Evolutionary conservation across 2,329 filamentous ascomycete species (phyloP).

Genomic region (Cadophora luteo-olivacea): DNA sequence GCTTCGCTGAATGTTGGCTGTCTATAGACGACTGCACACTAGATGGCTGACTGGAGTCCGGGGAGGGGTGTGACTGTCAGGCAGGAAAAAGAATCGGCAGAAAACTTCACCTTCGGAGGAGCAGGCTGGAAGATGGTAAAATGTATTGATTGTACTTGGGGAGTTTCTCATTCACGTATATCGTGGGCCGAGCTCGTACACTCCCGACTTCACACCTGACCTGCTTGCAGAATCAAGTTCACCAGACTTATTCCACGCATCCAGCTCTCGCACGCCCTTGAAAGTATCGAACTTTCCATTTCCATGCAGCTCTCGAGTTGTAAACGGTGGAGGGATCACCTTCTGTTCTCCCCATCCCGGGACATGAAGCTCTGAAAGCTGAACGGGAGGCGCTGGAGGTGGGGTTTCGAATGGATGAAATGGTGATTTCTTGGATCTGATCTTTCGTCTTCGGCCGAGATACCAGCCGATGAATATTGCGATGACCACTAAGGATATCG

Average conservation of each 20-base stretch:
- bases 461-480: conserved; percentile 15
- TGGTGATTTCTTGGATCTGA: neutral
- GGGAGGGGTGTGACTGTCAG: neutral
- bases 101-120: too few relatives aligned
- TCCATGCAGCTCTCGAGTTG: conserved; percentile 8
- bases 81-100: too few relatives aligned
- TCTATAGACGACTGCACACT: neutral
- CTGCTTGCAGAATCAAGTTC: neutral
- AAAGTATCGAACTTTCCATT: conserved; percentile 12
- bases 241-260: conserved; percentile 5
- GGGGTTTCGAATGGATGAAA: conserved; percentile 2
- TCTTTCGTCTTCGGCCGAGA: neutral
- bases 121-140: too few relatives aligned
- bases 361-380: conserved; percentile 10
- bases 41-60: neutral
- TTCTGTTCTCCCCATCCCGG: conserved; percentile 13
- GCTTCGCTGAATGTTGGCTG: neutral
- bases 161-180: neutral
- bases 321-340: neutral
- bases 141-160: too few relatives aligned
- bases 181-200: conserved; percentile 1
- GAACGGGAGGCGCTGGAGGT: neutral
- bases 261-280: conserved; percentile 3
- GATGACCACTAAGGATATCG: neutral
- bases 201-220: neutral